Evolutionary conservation across 75 land plant genomes (phyloP), one percentile per base, ranked within the genome.

Genomic region (Picea glauca): DNA sequence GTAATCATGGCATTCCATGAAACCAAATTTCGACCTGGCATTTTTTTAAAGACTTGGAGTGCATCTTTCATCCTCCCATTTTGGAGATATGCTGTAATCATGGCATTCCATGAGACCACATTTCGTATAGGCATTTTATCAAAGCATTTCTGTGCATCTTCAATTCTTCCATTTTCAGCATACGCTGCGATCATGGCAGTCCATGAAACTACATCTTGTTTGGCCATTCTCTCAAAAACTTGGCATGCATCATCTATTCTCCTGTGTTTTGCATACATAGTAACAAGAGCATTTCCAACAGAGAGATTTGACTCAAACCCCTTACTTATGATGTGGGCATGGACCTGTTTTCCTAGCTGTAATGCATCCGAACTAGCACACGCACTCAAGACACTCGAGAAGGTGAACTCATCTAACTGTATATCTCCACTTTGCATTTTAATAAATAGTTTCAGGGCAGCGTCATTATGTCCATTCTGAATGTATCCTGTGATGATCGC

Each of bases 361-460:
- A 26, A 77, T 14, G 76, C 83, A 66, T 40, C 46, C 20, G 60
- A 56, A 67, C 21, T 81, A 56, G 82, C 58, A 67, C 84, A 83
- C 23, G 75, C 82, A 78, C 58, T 79, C 12, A 81, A 31, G 59
- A 65, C 58, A 65, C 75, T 77, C 26, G 73, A 33, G 17, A 79
- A 81, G 7, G 76, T 73, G 35, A 74, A 58, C 56, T 43, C 74
- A 63, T 81, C 43, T 17, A 77, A 62, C 35, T 72, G 57, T 58
- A 80, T 33, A 3, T 66, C 83, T 31, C n/a, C 76, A 3, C n/a
- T 21, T 60, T 81, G 72, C 84, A 83, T 83, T 62, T 72, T 20
- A 58, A 46, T 18, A 62, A 83, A 81, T 56, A 61, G n/a, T 54
- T 75, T 77, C 23, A 83, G 54, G 58, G 84, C 83, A 20, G 17